Evolutionary conservation across 1,284 basidiomycete genomes (phyloP).

Genomic region (Ceratobasidium sp.): DNA sequence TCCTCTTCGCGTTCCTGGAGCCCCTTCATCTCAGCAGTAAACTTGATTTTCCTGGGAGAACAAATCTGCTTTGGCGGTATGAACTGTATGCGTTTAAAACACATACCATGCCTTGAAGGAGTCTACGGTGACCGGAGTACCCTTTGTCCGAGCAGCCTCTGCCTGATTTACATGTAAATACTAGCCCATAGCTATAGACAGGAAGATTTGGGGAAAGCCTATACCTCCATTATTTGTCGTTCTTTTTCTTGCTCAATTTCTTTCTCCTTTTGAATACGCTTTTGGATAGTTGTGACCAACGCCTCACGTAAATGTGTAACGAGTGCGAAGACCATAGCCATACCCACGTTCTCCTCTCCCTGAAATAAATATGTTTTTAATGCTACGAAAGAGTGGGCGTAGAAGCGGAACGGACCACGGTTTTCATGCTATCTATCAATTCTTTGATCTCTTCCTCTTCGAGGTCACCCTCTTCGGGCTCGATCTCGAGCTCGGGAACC

Average conservation of each 20-base stretch:
- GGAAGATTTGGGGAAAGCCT: no score
- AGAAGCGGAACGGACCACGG: conserved; percentile 61
- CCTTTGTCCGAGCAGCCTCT: conserved; percentile 86
- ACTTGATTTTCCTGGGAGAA: conserved; percentile 65
- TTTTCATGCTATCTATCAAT: conserved; percentile 66
- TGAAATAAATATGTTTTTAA: conserved; percentile 47
- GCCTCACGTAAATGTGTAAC: conserved; percentile 87
- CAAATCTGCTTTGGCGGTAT: not conserved
- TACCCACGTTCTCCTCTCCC: conserved; percentile 91
- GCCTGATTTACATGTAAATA: conserved; percentile 62
- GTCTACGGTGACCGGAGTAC: conserved; percentile 86
- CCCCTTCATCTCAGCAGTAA: conserved; percentile 70
- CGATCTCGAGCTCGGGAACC: conserved; percentile 77
- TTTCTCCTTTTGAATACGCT: conserved; percentile 63
- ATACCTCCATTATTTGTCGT: conserved; percentile 76
- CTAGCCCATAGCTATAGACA: not conserved
- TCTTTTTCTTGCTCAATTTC: conserved; percentile 76
- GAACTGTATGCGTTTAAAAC: not conserved
- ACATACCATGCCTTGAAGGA: conserved; percentile 75
- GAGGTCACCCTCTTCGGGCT: conserved; percentile 72
- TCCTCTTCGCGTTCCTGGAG: conserved; percentile 78
- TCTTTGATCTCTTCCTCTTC: conserved; percentile 63
- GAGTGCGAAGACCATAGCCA: conserved; percentile 98
- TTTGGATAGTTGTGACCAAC: conserved; percentile 68
- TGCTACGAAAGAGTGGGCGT: no score